Evolutionary conservation across 345 rosid species (phyloP), one percentile per base, ranked within the genome.

Genomic region (Populus alba): DNA sequence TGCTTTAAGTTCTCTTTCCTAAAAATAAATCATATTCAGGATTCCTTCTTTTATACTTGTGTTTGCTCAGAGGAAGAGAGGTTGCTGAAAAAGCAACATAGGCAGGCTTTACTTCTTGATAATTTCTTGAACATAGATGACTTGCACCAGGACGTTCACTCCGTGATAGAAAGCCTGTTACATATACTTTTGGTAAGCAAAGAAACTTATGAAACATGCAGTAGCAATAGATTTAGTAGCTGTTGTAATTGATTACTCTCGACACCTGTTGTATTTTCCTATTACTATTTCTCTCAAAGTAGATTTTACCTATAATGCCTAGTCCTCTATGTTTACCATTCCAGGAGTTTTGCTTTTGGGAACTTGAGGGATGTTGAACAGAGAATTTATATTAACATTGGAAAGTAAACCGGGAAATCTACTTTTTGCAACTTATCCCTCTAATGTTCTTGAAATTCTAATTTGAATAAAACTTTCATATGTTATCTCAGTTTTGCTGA

Each of bases 151-250:
- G 97, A 59, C 98, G 99, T 66, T 88, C 98, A 62, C 97, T 85
- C 66, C 99, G 99, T 73, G 95, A 93, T 80, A 89, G 98, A 75
- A 95, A 95, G 85, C 97, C 97, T 41, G 99, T 95, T 78, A 92
- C 95, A 63, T 95, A 93, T 70, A 95, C 99, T 68, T 95, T 95
- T 84, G 99, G 99, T 91, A 87, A 82, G 88, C 75, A 65, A 78
- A 71, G 41, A 67, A 25, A 66, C 29, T 73, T 11, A 39, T 66
- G 33, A 65, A 43, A 23, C 13, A 7, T 22, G 66, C 25, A 6
- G 17, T 39, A 70, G 39, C 39, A 68, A 43, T 23, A 63, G 65
- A 53, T 17, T 2, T 53, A 53, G 59, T 20, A 53, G 59, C 22
- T 53, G 10, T 53, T 8, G 2, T 7, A 22, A 53, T 53, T 53